Percentiles rank a stretch among this genome's conserved stretches.
Conservation (phyloP, 495 filamentous ascomycete species). For the Tuber microsphaerosporum region DNA sequence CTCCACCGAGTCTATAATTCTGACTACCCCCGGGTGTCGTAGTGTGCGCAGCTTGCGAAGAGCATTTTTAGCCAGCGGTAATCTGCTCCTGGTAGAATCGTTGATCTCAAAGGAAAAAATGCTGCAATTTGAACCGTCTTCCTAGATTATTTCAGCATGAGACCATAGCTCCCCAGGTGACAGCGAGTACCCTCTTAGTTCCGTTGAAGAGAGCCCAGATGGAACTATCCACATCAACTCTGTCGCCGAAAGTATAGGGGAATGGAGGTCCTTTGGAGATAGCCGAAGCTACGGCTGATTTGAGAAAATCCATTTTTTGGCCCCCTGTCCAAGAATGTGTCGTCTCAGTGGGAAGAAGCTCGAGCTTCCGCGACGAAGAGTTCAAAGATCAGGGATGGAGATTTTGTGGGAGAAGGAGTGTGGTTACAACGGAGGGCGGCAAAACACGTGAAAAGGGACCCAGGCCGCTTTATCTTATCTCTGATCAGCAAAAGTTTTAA, state of each 20-base stretch:
- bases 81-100: constrained; percentile 60
- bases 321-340: not conserved
- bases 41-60: constrained; percentile 84
- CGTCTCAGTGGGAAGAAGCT: not conserved
- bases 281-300: constrained; percentile 90
- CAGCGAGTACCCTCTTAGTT: constrained; percentile 62
- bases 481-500: not conserved
- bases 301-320: constrained; percentile 81
- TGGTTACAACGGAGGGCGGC: not conserved
- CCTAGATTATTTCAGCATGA: constrained; percentile 49
- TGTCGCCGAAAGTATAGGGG: constrained; percentile 84
- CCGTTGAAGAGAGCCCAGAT: constrained; percentile 92
- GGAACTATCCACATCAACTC: constrained; percentile 76
- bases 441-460: not conserved
- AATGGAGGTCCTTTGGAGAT: constrained; percentile 91
- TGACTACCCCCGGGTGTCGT: constrained; percentile 87
- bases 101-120: constrained; percentile 90
- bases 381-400: not conserved
- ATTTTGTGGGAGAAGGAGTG: not conserved
- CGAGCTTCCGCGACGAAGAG: not conserved
- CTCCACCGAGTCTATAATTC: constrained; percentile 89
- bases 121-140: constrained; percentile 87
- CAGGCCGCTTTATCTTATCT: not conserved
- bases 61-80: constrained; percentile 86
- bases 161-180: not conserved